These are phyloP conservation scores for Atkinsonella texensis DNA, from an alignment of 2,329 filamentous ascomycete genomes.

Conservation along the genomic window DNA sequence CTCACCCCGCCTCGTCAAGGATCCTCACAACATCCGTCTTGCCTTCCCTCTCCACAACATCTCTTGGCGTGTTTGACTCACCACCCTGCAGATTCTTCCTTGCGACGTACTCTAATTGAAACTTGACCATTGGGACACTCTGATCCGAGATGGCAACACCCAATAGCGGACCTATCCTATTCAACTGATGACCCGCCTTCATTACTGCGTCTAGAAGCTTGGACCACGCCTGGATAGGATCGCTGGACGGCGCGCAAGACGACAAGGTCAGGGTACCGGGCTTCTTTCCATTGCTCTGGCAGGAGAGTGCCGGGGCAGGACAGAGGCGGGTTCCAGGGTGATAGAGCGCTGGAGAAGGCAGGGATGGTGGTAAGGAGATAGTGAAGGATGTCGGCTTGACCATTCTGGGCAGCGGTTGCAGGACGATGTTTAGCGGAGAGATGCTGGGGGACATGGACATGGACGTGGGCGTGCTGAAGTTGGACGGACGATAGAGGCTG, in stretches of 20 bases:
- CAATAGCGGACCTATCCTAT: constrained; percentile 1
- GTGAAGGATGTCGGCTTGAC: neutral
- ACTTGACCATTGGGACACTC: neutral
- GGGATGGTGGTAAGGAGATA: neutral
- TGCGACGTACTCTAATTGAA: neutral
- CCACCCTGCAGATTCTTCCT: neutral
- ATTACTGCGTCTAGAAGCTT: neutral
- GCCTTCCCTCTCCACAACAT: neutral
- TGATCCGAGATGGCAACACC: neutral
- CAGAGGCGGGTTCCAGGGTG: neutral
- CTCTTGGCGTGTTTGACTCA: neutral
- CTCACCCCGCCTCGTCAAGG: neutral
- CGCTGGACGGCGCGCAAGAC: neutral
- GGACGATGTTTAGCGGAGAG: neutral
- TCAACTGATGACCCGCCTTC: neutral
- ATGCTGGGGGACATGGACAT: neutral
- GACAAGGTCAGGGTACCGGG: neutral
- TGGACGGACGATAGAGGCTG: neutral
- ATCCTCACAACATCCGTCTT: neutral
- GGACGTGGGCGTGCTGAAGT: no score
- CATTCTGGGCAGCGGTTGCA: constrained; percentile 1
- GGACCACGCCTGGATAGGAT: neutral
- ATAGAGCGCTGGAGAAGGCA: neutral
- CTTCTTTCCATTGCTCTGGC: neutral
- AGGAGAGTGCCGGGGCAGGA: neutral